phyloP scores from a whole-genome alignment of 306 rosid species.

The Prunus mume region DNA sequence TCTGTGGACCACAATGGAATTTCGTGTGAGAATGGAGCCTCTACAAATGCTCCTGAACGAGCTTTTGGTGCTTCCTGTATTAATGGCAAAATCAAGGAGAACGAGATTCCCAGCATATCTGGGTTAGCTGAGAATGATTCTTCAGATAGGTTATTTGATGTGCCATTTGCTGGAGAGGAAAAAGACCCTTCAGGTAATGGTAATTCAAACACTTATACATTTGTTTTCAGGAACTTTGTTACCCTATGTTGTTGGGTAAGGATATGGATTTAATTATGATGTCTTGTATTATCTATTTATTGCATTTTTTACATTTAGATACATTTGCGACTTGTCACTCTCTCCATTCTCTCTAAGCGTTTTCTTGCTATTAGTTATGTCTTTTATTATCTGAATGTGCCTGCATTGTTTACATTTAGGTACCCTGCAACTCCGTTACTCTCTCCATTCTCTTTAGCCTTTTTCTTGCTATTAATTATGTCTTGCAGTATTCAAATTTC shows the following conservation, averaged over 20 bases:
- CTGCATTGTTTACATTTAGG: background rate
- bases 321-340: background rate
- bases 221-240: background rate
- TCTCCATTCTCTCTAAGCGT: slow-evolving; percentile 4
- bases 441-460: background rate
- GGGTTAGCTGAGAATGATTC: slow-evolving; percentile 49
- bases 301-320: background rate
- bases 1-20: slow-evolving; percentile 40
- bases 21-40: slow-evolving; percentile 59
- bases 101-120: slow-evolving; percentile 37
- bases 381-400: background rate
- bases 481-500: background rate
- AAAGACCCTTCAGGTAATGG: slow-evolving; percentile 58
- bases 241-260: background rate
- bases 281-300: background rate
- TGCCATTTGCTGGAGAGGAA: slow-evolving; percentile 60
- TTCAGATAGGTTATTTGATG: slow-evolving; percentile 55
- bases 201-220: background rate
- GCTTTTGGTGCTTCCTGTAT: slow-evolving; percentile 44
- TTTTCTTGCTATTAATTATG: background rate
- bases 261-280: background rate
- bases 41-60: slow-evolving; percentile 45
- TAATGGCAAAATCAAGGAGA: slow-evolving; percentile 46
- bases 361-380: slow-evolving; percentile 10
- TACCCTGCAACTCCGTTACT: background rate